Conservation (phyloP, 306 rosid species). For the Begonia masoniana region DNA sequence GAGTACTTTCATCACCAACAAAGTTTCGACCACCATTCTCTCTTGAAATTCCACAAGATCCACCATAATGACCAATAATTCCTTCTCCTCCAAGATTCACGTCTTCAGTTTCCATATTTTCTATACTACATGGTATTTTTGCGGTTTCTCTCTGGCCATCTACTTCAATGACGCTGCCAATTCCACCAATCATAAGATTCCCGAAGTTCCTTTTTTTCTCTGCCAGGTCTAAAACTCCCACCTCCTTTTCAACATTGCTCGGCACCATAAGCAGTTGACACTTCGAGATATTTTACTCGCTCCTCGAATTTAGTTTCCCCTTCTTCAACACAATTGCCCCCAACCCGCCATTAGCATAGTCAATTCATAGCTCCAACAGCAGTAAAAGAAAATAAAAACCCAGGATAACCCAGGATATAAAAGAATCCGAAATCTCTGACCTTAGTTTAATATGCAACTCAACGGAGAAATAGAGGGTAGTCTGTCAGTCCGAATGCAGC, state of each 20-base stretch:
- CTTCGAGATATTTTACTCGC: not conserved
- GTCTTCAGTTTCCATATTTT: conserved; percentile 13
- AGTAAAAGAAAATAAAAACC: not conserved
- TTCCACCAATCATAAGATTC: conserved; percentile 3
- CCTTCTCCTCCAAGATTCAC: conserved; percentile 10
- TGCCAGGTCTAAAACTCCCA: no score
- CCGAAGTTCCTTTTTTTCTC: no score
- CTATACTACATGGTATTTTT: conserved; percentile 7
- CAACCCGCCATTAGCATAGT: not conserved
- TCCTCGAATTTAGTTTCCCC: not conserved
- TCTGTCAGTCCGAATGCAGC: no score
- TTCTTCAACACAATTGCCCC: not conserved
- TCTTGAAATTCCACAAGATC: conserved; percentile 9
- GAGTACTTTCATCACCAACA: conserved; percentile 12
- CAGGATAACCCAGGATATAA: not conserved
- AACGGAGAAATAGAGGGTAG: no score
- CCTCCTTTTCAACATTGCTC: no score
- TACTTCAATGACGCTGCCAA: conserved; percentile 7
- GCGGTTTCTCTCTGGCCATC: not conserved
- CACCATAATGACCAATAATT: conserved; percentile 9
- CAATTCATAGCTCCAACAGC: not conserved
- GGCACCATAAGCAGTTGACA: no score
- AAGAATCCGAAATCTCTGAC: not conserved
- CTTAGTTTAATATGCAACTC: no score
- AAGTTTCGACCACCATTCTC: conserved; percentile 15